A percentile compares a stretch with the other conserved stretches of the same genome.
Evolutionary conservation across 1,139 yeast species (phyloP).

Genomic region (Geotrichum reessii): DNA sequence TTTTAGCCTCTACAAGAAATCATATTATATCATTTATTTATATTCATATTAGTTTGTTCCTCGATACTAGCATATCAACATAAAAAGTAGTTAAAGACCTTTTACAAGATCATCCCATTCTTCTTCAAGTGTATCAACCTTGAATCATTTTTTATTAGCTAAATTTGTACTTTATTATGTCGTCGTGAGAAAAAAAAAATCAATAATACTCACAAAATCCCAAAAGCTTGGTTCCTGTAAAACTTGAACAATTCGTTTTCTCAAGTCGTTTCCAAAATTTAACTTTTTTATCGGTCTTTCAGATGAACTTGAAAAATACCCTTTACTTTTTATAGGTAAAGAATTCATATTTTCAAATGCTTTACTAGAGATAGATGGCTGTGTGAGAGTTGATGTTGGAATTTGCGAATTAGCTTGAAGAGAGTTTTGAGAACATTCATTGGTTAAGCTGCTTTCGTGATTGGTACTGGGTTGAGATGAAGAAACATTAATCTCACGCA

Average conservation of each 20-base stretch:
- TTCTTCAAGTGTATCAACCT: conserved; percentile 13
- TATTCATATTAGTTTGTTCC: too few species aligned
- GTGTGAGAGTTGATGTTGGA: background rate
- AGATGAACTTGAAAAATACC: background rate
- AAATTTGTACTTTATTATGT: background rate
- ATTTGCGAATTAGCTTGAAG: background rate
- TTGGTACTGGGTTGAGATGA: background rate
- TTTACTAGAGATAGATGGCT: background rate
- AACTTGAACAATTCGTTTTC: conserved; percentile 7
- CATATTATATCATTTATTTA: too few species aligned
- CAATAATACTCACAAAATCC: conserved; percentile 15
- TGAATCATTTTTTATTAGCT: background rate
- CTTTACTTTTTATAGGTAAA: background rate
- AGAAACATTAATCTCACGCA: background rate
- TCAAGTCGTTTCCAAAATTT: background rate
- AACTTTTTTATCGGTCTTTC: background rate
- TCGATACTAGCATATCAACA: too few species aligned
- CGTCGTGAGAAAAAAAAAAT: background rate
- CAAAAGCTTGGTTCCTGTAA: conserved; percentile 17
- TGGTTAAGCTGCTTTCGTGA: too few species aligned
- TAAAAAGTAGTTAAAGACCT: background rate
- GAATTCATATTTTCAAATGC: background rate
- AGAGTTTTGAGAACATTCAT: background rate
- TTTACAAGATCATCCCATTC: conserved; percentile 11
- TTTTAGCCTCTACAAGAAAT: too few species aligned